Evolutionary conservation across 1,139 yeast species (phyloP).

Genomic region (Kodamaea alishanica): DNA sequence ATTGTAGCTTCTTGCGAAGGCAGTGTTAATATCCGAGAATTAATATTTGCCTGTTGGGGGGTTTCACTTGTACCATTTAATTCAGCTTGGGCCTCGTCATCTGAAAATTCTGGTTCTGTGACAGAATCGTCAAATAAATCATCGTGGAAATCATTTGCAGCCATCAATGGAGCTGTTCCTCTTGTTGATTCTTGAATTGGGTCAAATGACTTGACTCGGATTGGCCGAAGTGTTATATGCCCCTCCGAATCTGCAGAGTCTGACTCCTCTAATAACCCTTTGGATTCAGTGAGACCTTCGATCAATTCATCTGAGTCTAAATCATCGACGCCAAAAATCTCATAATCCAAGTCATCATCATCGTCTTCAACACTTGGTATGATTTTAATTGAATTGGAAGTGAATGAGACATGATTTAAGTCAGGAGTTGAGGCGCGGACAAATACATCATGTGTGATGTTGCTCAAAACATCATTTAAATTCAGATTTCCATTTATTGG

Average conservation of each 20-base stretch:
- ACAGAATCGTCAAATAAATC: constrained; percentile 2
- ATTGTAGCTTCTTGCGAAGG: neutral
- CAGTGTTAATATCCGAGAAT: too few relatives aligned
- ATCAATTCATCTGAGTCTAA: constrained; percentile 8
- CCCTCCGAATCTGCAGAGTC: neutral
- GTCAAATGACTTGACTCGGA: too few relatives aligned
- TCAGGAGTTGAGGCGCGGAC: too few relatives aligned
- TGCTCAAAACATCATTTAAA: too few relatives aligned
- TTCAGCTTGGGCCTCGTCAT: neutral
- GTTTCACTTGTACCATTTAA: too few relatives aligned
- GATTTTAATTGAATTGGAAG: too few relatives aligned
- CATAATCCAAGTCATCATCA: constrained; percentile 2
- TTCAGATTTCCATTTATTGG: too few relatives aligned
- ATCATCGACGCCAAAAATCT: constrained; percentile 6
- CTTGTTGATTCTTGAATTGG: neutral
- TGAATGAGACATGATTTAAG: too few relatives aligned
- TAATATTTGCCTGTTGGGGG: too few relatives aligned
- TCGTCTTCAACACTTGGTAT: neutral
- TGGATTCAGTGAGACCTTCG: constrained; percentile 7
- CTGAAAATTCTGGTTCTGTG: constrained; percentile 6
- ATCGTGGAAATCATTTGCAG: constrained; percentile 1
- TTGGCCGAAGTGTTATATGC: neutral
- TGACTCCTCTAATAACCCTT: constrained; percentile 5
- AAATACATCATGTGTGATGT: too few relatives aligned
- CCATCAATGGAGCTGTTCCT: neutral